phyloP scores from a whole-genome alignment of 2,329 filamentous ascomycete genomes.

The Cladosporium sp. region DNA sequence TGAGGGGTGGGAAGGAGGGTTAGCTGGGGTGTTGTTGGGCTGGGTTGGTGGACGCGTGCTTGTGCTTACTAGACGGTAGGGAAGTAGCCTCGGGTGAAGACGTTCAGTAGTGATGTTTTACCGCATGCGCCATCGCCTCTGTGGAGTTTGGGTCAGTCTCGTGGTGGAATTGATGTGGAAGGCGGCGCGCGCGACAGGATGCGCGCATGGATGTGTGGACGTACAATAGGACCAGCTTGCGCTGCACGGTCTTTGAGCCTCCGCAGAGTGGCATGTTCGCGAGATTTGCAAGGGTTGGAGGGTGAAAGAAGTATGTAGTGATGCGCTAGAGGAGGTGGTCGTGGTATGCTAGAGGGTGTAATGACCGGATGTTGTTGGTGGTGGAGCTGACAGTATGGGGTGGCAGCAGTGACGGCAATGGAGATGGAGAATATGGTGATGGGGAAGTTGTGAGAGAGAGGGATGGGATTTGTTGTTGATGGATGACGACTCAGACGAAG shows the following conservation, averaged over 20 bases:
- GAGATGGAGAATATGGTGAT: not conserved
- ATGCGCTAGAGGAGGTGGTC: not conserved
- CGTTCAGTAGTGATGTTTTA: conserved; percentile 94
- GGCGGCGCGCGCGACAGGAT: too few relatives aligned
- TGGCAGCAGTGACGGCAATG: not conserved
- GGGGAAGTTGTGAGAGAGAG: not conserved
- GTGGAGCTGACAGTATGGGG: too few relatives aligned
- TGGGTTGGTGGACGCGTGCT: not conserved
- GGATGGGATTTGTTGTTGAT: not conserved
- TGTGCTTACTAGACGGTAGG: conserved; percentile 80
- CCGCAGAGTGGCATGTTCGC: conserved; percentile 44
- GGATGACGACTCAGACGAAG: too few relatives aligned
- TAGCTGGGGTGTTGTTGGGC: not conserved
- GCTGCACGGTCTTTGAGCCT: conserved; percentile 71
- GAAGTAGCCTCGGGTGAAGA: conserved; percentile 98
- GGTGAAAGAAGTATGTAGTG: not conserved
- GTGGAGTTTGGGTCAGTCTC: conserved; percentile 25
- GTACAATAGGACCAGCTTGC: conserved; percentile 91
- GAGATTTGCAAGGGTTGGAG: conserved; percentile 2
- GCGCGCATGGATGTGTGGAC: conserved; percentile 23
- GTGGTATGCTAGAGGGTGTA: not conserved
- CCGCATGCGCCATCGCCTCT: conserved; percentile 95
- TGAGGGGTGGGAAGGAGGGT: conserved; percentile 27
- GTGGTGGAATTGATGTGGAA: not conserved
- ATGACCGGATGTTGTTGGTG: not conserved